Evolutionary conservation across 345 rosid genomes (phyloP), one percentile per base, ranked within the genome.

Genomic region (Angophora floribunda): DNA sequence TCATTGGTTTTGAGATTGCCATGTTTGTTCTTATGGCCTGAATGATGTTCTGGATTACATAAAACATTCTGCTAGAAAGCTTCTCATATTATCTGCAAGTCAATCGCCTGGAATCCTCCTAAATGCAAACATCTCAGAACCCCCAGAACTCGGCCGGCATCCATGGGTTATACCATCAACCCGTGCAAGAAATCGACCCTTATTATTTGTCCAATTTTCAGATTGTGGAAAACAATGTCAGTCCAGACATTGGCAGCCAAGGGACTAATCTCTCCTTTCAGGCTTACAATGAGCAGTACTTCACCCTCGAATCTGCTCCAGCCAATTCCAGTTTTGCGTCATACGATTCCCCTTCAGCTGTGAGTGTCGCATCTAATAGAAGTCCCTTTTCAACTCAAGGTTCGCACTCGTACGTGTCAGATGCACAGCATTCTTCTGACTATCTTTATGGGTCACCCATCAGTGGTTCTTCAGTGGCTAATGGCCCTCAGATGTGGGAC

Each of bases 381-480:
- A 95, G 94, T 88, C 98, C 98, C 12, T 94, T 94, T 91, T 96
- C 99, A 67, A 95, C 97, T 24, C 98, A 95, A 90, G 99, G 95
- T 86, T 98, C 99, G 84, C 95, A 94, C 21, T 96, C 99, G 11
- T 95, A 89, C 92, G 85, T 95, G 86, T 96, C 98, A 0, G 98
- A 96, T 90, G 95, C 90, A 53, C 96, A 91, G 88, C 95, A 90
- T 88, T 86, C 99, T 59, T 95, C 97, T 85, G 97, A 94, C 79
- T 93, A 92, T 90, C 85, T 88, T 19, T 91, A 95, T 89, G 98
- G 95, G 70, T 97, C 99, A 22, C 99, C 99, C 53, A 84, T 91
- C 88, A 97, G 97, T 79, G 96, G 97, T 52, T 94, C 96, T 85
- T 96, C 98, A 17, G 88, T 86, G 85, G 92, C 91, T 55, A 93